These are phyloP conservation scores for Blastomyces silverae DNA, from an alignment of 2,329 filamentous ascomycete species.

Conservation along the genomic window DNA sequence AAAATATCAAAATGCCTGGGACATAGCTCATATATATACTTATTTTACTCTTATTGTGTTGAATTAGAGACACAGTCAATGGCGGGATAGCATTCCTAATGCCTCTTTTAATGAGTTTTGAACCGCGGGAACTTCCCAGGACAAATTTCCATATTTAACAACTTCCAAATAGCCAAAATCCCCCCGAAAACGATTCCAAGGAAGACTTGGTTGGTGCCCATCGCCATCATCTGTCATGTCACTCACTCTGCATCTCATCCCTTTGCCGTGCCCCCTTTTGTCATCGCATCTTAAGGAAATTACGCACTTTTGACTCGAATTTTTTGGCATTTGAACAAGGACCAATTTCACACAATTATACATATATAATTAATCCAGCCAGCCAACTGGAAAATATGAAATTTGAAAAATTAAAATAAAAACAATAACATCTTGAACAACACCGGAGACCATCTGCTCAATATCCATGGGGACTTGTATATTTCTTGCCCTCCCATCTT, in stretches of 20 bases:
- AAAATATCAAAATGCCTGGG: neutral
- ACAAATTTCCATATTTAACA: neutral
- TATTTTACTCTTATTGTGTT: neutral
- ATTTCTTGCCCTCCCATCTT: no score
- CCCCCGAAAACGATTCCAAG: no score
- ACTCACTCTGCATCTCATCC: neutral
- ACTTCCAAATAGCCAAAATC: neutral
- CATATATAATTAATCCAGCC: neutral
- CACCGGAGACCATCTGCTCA: neutral
- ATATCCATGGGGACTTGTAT: no score
- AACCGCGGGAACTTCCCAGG: neutral
- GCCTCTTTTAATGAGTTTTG: no score
- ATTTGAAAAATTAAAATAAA: neutral
- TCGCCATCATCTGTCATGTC: neutral
- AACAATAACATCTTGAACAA: neutral
- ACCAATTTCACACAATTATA: neutral
- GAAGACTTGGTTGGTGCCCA: neutral
- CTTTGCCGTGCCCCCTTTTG: neutral
- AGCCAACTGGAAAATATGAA: neutral
- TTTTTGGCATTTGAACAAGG: neutral
- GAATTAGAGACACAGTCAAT: neutral
- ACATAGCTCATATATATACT: neutral
- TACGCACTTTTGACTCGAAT: no score
- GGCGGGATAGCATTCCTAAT: neutral
- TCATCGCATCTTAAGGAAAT: no score